Percentiles rank a stretch among this genome's conserved stretches.
Evolutionary conservation across 306 rosid species (phyloP).

Genomic region (Cicer pinnatifidum): DNA sequence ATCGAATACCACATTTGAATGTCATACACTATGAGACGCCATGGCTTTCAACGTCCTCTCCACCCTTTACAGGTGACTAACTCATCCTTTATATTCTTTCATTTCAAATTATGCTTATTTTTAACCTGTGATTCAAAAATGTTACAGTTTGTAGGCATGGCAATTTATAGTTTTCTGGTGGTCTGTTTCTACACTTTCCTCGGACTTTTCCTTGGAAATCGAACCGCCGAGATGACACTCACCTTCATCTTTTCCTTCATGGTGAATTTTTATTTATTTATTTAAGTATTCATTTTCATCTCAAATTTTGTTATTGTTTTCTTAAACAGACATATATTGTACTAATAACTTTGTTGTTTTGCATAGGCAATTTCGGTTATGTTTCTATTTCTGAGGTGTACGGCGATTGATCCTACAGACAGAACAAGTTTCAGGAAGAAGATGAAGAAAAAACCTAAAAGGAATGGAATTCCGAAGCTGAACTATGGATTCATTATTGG

Average conservation of each 20-base stretch:
- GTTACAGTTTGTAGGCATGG: slow-evolving; percentile 78
- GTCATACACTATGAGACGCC: slow-evolving; percentile 67
- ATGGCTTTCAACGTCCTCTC: slow-evolving; percentile 94
- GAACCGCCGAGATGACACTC: slow-evolving; percentile 65
- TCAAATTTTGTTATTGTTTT: background rate
- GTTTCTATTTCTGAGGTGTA: slow-evolving; percentile 80
- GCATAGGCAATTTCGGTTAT: slow-evolving; percentile 66
- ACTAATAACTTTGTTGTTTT: background rate
- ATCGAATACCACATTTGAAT: background rate
- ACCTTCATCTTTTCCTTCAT: slow-evolving; percentile 58
- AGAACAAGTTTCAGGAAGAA: slow-evolving; percentile 65
- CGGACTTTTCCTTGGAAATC: slow-evolving; percentile 79
- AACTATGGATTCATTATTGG: slow-evolving; percentile 66
- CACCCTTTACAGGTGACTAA: slow-evolving; percentile 79
- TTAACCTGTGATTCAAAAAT: slow-evolving; percentile 4
- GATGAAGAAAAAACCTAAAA: slow-evolving; percentile 50
- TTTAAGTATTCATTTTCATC: background rate
- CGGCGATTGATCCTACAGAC: slow-evolving; percentile 89
- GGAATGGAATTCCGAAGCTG: slow-evolving; percentile 49
- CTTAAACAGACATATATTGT: background rate
- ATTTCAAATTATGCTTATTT: background rate
- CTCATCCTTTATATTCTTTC: background rate
- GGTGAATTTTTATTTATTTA: slow-evolving; percentile 48
- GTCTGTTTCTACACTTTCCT: slow-evolving; percentile 76
- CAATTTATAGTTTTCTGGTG: slow-evolving; percentile 65